Evolutionary conservation across 345 rosid species (phyloP).

Genomic region (Kandelia obovata): DNA sequence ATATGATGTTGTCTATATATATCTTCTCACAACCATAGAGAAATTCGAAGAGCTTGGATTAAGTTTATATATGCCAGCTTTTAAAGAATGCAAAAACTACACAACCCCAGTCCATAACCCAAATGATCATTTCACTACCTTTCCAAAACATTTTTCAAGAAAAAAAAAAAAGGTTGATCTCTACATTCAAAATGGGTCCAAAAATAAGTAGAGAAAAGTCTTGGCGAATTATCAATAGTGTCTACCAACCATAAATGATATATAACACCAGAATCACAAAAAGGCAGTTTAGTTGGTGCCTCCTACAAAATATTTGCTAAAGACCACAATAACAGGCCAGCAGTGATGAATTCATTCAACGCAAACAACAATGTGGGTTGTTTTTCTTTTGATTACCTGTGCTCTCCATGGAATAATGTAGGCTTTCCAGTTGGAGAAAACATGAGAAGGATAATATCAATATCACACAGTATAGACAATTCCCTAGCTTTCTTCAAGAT

Average conservation of each 20-base stretch:
- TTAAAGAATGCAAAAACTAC: not conserved
- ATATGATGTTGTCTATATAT: too few species aligned
- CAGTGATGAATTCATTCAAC: too few species aligned
- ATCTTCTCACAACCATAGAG: not conserved
- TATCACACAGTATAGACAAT: slow-evolving; percentile 76
- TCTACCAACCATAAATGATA: too few species aligned
- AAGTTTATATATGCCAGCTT: not conserved
- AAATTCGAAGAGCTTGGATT: not conserved
- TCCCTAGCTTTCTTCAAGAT: slow-evolving; percentile 90
- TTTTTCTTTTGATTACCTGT: slow-evolving; percentile 39
- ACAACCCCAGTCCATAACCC: not conserved
- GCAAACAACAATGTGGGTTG: not conserved
- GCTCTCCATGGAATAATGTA: slow-evolving; percentile 65
- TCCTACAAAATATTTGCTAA: too few species aligned
- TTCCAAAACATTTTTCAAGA: not conserved
- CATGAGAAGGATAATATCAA: slow-evolving; percentile 78
- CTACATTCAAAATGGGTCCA: not conserved
- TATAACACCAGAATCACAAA: too few species aligned
- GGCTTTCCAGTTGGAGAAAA: slow-evolving; percentile 78
- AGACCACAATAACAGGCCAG: too few species aligned
- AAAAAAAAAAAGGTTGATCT: not conserved
- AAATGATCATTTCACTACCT: not conserved
- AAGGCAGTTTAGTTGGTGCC: too few species aligned
- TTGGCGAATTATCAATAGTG: too few species aligned
- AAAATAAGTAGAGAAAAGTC: not conserved